These are phyloP conservation scores for Penicillium verhagenii DNA, from an alignment of 495 filamentous ascomycete genomes.

Conservation along the genomic window DNA sequence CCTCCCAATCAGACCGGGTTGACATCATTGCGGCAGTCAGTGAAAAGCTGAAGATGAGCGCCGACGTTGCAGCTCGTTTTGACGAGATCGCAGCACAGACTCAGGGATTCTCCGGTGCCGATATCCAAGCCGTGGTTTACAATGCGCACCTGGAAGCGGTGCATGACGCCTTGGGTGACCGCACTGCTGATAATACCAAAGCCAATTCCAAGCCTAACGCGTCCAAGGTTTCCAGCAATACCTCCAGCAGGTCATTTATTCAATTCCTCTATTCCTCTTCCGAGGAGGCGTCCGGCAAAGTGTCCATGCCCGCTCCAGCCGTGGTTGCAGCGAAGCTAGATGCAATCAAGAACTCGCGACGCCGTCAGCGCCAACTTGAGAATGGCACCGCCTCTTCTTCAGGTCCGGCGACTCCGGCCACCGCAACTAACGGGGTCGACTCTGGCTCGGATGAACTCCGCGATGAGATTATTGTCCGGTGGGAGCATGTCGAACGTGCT, in stretches of 20 bases:
- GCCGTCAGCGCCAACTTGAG: conserved; percentile 54
- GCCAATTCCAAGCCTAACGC: conserved; percentile 32
- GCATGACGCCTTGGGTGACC: conserved; percentile 80
- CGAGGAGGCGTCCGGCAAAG: conserved; percentile 44
- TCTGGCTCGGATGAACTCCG: conserved; percentile 36
- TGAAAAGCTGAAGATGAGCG: conserved; percentile 68
- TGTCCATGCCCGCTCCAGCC: conserved; percentile 59
- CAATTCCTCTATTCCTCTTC: conserved; percentile 80
- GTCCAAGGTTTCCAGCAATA: conserved; percentile 25
- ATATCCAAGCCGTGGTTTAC: conserved; percentile 91
- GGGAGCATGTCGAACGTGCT: conserved; percentile 80
- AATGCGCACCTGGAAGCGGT: conserved; percentile 97
- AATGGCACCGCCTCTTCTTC: conserved; percentile 37
- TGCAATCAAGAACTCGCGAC: conserved; percentile 65
- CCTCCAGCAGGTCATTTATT: conserved; percentile 57
- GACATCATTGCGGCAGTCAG: conserved; percentile 85
- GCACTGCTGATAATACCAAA: conserved; percentile 39
- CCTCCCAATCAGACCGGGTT: conserved; percentile 68
- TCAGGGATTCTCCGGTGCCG: conserved; percentile 91
- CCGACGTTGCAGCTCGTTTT: conserved; percentile 51
- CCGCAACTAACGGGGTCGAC: conserved; percentile 28
- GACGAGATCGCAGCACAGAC: conserved; percentile 72
- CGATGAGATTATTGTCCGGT: conserved; percentile 77
- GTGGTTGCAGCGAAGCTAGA: conserved; percentile 73
- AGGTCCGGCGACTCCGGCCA: conserved; percentile 12